Evolutionary conservation across 768 basidiomycete species (phyloP).

Genomic region (Leccinum aurantiacum): DNA sequence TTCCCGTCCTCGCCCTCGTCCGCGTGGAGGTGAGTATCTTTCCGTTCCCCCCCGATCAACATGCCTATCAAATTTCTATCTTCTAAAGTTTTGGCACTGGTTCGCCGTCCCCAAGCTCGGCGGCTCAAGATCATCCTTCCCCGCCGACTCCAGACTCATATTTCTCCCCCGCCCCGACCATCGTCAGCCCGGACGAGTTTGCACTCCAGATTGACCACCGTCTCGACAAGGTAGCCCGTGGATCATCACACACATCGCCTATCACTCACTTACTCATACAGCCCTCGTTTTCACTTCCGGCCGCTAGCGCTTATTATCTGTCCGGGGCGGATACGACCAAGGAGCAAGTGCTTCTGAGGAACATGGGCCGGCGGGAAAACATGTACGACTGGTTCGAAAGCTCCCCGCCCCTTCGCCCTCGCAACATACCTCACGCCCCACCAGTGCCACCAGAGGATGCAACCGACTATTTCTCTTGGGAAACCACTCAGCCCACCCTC

Average conservation of each 20-base stretch:
- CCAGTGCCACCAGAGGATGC: background rate
- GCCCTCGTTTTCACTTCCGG: background rate
- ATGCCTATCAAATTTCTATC: background rate
- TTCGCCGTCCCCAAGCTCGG: slow-evolving; percentile 19
- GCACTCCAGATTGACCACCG: slow-evolving; percentile 9
- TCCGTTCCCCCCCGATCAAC: background rate
- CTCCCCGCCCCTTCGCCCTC: slow-evolving; percentile 7
- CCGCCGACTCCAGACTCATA: slow-evolving; percentile 23
- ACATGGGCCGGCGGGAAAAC: slow-evolving; percentile 10
- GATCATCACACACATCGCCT: background rate
- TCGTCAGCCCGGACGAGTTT: slow-evolving; percentile 19
- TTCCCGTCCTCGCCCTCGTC: slow-evolving; percentile 25
- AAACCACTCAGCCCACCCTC: slow-evolving; percentile 7
- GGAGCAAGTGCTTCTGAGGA: slow-evolving; percentile 17
- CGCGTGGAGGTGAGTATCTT: slow-evolving; percentile 24
- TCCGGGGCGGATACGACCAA: slow-evolving; percentile 18
- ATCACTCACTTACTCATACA: slow-evolving; percentile 3
- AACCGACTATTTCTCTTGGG: slow-evolving; percentile 18
- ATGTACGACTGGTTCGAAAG: slow-evolving; percentile 12
- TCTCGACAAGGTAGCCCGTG: slow-evolving; percentile 2
- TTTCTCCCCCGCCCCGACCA: slow-evolving; percentile 9
- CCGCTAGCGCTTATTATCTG: background rate
- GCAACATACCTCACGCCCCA: background rate
- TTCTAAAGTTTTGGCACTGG: slow-evolving; percentile 2
- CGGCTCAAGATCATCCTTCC: slow-evolving; percentile 10